Percentiles rank a stretch among this genome's conserved stretches.
phyloP scores from a whole-genome alignment of 768 basidiomycete genomes.

The Tulasnella sp. region DNA sequence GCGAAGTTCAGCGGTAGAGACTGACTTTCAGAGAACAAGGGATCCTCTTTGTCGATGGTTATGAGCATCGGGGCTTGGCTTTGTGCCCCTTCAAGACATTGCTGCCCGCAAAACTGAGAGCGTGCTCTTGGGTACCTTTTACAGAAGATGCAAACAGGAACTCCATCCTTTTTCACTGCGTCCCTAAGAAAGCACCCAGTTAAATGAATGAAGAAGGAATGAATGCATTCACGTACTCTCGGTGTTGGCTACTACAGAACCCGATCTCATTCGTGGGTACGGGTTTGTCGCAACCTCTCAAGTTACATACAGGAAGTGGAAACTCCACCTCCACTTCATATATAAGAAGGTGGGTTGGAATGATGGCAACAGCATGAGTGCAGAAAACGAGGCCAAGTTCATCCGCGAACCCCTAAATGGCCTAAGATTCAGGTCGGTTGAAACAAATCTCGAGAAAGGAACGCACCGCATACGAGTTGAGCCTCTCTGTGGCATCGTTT shows the following conservation, averaged over 20 bases:
- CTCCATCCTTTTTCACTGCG: not conserved
- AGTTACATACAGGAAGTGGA: not conserved
- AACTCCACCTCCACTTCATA: not conserved
- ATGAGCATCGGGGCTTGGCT: constrained; percentile 21
- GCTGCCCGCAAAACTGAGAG: constrained; percentile 22
- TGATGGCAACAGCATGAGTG: not conserved
- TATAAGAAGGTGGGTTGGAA: not conserved
- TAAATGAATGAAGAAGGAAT: too few relatives aligned
- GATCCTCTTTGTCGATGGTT: constrained; percentile 11
- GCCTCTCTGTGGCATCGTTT: too few relatives aligned
- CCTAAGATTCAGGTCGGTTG: too few relatives aligned
- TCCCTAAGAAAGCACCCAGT: not conserved
- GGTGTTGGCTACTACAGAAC: too few relatives aligned
- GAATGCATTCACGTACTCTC: too few relatives aligned
- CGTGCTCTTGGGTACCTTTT: not conserved
- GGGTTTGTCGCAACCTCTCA: not conserved
- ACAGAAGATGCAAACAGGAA: constrained; percentile 18
- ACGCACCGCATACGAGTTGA: too few relatives aligned
- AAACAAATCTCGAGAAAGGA: not conserved
- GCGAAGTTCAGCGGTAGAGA: not conserved
- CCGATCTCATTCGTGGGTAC: not conserved
- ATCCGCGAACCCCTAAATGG: not conserved
- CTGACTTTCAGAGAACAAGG: constrained; percentile 18
- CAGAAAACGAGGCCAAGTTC: not conserved
- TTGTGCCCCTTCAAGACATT: not conserved